Evolutionary conservation across 2,329 filamentous ascomycete species (phyloP).

Genomic region (Colletotrichum caudatum): DNA sequence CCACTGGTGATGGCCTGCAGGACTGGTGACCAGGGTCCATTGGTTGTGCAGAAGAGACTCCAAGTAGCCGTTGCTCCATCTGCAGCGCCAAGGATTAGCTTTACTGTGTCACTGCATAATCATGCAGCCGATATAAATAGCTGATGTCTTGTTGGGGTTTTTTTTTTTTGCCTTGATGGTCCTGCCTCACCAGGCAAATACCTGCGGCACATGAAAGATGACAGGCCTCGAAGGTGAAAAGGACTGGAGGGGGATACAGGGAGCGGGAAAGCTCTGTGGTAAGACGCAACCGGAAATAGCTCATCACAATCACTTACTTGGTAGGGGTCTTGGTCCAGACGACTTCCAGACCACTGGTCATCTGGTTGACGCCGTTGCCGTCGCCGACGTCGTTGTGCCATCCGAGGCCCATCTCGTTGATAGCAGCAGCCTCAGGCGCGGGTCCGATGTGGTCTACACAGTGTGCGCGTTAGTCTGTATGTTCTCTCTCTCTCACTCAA

Average conservation of each 20-base stretch:
- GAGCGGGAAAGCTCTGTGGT: background rate
- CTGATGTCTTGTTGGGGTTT: background rate
- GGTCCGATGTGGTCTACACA: slow-evolving; percentile 71
- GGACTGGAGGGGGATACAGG: background rate
- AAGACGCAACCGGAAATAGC: slow-evolving; percentile 18
- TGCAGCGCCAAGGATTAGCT: slow-evolving; percentile 38
- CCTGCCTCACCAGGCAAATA: background rate
- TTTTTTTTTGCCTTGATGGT: slow-evolving; percentile 16
- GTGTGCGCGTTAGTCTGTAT: slow-evolving; percentile 39
- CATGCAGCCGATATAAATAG: slow-evolving; percentile 37
- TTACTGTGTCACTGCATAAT: slow-evolving; percentile 34
- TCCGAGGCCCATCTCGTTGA: slow-evolving; percentile 78
- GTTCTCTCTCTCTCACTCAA: slow-evolving; percentile 2
- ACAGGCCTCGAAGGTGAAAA: slow-evolving; percentile 1
- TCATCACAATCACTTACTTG: slow-evolving; percentile 54
- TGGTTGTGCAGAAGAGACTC: slow-evolving; percentile 83
- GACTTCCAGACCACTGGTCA: slow-evolving; percentile 82
- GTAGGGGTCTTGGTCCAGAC: slow-evolving; percentile 82
- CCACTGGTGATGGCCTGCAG: slow-evolving; percentile 82
- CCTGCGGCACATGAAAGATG: slow-evolving; percentile 7
- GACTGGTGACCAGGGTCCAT: slow-evolving; percentile 81
- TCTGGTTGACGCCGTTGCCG: slow-evolving; percentile 78
- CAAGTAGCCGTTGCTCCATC: slow-evolving; percentile 79
- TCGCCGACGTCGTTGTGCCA: slow-evolving; percentile 74
- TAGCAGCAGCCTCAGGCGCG: slow-evolving; percentile 73